phyloP scores from a whole-genome alignment of 148 eudicot genomes.

The Rhododendron molle region DNA sequence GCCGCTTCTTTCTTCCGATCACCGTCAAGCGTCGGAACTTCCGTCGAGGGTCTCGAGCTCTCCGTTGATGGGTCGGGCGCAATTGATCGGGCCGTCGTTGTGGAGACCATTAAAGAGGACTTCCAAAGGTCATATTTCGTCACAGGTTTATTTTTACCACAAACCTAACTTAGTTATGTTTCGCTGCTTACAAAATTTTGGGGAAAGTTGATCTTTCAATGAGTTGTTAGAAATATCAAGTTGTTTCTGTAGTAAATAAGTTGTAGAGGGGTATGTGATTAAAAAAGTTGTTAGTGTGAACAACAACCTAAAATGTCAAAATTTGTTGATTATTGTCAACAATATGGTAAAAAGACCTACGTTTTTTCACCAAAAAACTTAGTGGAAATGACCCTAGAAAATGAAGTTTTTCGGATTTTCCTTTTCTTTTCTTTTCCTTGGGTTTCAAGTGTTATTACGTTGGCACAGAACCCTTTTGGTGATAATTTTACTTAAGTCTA shows the following conservation, averaged over 20 bases:
- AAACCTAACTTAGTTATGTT: neutral
- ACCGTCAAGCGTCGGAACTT: conserved; percentile 18
- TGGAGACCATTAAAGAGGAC: conserved; percentile 70
- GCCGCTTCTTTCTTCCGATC: conserved; percentile 75
- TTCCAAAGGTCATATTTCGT: conserved; percentile 84
- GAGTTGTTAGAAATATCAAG: too few species aligned
- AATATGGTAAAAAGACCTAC: too few species aligned
- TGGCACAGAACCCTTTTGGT: neutral
- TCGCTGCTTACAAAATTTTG: neutral
- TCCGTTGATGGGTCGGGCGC: conserved; percentile 40
- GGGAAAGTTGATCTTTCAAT: neutral
- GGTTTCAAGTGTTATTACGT: neutral
- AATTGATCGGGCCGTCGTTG: conserved; percentile 59
- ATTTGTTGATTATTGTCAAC: too few species aligned
- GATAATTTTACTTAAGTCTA: neutral
- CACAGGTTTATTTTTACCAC: conserved; percentile 44
- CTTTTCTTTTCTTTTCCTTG: neutral
- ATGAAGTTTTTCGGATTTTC: neutral
- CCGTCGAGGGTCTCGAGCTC: conserved; percentile 22
- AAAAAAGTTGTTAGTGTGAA: too few species aligned
- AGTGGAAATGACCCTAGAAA: too few species aligned
- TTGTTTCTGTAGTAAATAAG: too few species aligned
- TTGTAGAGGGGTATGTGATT: too few species aligned
- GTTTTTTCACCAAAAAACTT: too few species aligned
- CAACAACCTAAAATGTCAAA: too few species aligned